A percentile compares a stretch with the other conserved stretches of the same genome.
phyloP scores from a whole-genome alignment of 768 basidiomycete species.

The Leccinum subgranulosum region DNA sequence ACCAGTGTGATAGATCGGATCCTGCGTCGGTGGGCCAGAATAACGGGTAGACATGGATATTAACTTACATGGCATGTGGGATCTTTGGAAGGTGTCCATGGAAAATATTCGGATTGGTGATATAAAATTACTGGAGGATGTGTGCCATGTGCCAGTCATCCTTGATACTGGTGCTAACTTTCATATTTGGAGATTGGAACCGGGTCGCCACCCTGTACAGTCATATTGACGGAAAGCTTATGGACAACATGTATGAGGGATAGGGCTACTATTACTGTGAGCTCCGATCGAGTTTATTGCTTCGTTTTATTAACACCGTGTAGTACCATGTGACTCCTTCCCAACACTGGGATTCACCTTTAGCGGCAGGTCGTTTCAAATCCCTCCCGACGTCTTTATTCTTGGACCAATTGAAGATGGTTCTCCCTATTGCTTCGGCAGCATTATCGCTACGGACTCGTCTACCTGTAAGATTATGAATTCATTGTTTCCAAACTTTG shows the following conservation, averaged over 20 bases:
- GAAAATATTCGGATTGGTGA: background rate
- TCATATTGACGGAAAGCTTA: background rate
- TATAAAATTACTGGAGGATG: background rate
- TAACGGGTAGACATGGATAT: background rate
- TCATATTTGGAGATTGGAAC: background rate
- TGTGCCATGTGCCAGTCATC: too few species aligned
- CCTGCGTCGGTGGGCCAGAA: background rate
- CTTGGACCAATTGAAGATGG: background rate
- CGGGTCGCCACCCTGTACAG: background rate
- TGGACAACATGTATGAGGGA: background rate
- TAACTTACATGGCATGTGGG: background rate
- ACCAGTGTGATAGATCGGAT: too few species aligned
- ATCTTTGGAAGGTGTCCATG: background rate
- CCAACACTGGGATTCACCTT: background rate
- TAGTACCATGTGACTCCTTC: background rate
- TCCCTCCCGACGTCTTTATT: background rate
- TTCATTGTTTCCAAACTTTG: background rate
- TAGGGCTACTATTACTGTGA: background rate
- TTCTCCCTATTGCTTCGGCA: background rate
- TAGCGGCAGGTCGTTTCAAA: background rate
- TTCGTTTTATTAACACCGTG: background rate
- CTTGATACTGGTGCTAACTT: background rate
- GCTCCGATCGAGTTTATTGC: background rate
- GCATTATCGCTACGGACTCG: background rate
- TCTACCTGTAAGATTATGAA: background rate